phyloP scores from a whole-genome alignment of 75 land plant genomes.

The Cryptomeria japonica region DNA sequence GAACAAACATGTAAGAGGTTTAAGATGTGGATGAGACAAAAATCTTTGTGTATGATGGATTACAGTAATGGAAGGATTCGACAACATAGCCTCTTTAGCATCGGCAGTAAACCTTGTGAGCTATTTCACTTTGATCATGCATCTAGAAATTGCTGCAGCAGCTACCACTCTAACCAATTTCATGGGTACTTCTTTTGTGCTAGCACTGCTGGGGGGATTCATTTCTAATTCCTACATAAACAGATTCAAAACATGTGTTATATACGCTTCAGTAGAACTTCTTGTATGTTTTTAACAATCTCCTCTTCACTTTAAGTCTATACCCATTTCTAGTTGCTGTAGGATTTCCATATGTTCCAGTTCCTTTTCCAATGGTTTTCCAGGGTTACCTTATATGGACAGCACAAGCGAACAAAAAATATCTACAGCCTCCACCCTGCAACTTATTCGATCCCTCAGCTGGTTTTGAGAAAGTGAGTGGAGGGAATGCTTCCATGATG shows the following conservation, averaged over 20 bases:
- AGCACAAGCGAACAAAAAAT: conserved; percentile 27
- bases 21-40: too few species aligned
- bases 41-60: neutral
- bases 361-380: too few species aligned
- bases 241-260: conserved; percentile 36
- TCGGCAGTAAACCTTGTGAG: conserved; percentile 46
- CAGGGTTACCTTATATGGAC: conserved; percentile 30
- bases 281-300: conserved; percentile 21
- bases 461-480: conserved; percentile 20
- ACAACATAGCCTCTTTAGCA: conserved; percentile 45
- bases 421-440: conserved; percentile 34
- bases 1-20: too few species aligned
- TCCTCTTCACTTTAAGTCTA: neutral
- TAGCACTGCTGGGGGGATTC: conserved; percentile 54
- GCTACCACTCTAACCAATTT: conserved; percentile 66
- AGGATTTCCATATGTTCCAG: neutral
- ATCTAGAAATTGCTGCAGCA: conserved; percentile 31
- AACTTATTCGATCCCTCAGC: neutral
- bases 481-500: conserved; percentile 26
- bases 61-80: conserved; percentile 57
- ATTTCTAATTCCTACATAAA: conserved; percentile 49
- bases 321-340: neutral
- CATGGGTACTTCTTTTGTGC: conserved; percentile 46
- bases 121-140: conserved; percentile 46
- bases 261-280: conserved; percentile 25